Base-by-base conservation (phyloP, 2,329 filamentous ascomycete species). In the Talaromyces sp. region DNA sequence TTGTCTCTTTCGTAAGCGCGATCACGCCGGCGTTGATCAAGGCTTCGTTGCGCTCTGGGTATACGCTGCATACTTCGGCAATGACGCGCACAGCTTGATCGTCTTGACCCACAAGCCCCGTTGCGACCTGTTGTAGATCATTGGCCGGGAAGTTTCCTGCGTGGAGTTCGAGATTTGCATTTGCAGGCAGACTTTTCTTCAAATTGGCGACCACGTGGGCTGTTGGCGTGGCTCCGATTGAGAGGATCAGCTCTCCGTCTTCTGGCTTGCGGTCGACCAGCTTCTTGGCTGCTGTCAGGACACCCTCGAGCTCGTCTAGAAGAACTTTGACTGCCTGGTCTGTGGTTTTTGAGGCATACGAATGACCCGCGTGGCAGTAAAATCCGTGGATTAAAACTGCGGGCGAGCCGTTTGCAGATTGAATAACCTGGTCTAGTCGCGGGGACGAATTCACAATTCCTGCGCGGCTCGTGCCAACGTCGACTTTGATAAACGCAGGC, bases 71-170 rank as follows among this genome's bases (percentile, higher is more conserved):
- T n/a, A 77, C 73, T 58, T 77, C 75, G 28, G 71, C 66, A 0
- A 67, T 62, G 1, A 77, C 66, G 3, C 72, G 69, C 4, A 71
- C 65, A 3, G 75, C 73, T 36, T 73, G 73, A 30, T 73, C 69
- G 1, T 64, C 60, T 19, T 70, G 60, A 0, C 53, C 51, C 15
- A 77, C 70, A 5, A 76, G 62, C 0, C 71, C 70, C 0, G 75
- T 77, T 1, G 72, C 73, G 2, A 77, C 70, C 58, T 77, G 75
- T 42, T 77, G 75, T 17, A 77, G 73, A 42, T 77, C 75, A n/a
- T 76, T 74, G 33, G 68, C 68, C 3, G 73, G 72, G 55, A 75
- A 77, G 61, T 77, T 59, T 66, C 72, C 74, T 10, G 75, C 75
- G 39, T 77, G 75, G 3, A 77, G 64, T 63, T 77, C 75, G 1